A percentile compares a stretch with the other conserved stretches of the same genome.
phyloP scores from a whole-genome alignment of 306 rosid genomes.

The Canavalia gladiata region DNA sequence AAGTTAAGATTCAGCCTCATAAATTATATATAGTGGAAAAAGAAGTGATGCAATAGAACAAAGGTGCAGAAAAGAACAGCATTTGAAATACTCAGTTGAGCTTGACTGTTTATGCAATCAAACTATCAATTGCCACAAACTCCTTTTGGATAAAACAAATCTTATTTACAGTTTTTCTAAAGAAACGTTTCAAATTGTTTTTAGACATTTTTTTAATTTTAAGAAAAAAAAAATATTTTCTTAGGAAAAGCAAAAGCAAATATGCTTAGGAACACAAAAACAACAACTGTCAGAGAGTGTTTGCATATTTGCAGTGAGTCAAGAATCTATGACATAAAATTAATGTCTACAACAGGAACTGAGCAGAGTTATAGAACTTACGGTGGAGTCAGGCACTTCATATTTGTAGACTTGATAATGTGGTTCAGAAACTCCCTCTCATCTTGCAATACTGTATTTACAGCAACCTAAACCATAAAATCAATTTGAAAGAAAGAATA shows the following conservation, averaged over 20 bases:
- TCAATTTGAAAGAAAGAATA: slow-evolving; percentile 39
- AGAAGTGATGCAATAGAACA: background rate
- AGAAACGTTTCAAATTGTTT: background rate
- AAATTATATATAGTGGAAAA: background rate
- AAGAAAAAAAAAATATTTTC: background rate
- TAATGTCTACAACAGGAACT: slow-evolving; percentile 28
- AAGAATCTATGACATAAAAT: background rate
- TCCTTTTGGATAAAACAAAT: background rate
- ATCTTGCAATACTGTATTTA: slow-evolving; percentile 79
- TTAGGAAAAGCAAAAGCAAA: background rate
- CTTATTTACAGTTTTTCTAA: background rate
- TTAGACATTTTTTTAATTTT: background rate
- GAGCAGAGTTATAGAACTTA: slow-evolving; percentile 54
- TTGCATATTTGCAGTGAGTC: background rate
- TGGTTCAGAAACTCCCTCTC: slow-evolving; percentile 85
- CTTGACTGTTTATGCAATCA: background rate
- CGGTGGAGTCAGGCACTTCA: slow-evolving; percentile 94
- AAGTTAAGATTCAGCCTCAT: slow-evolving; percentile 18
- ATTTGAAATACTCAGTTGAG: background rate
- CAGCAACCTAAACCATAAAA: slow-evolving; percentile 75
- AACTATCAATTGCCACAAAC: background rate
- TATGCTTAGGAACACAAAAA: background rate
- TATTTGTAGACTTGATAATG: slow-evolving; percentile 84
- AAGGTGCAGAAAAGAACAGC: slow-evolving; percentile 14
- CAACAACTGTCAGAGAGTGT: slow-evolving; percentile 7